Conservation (phyloP, 2,329 filamentous ascomycete species). For the Scorias spongiosa region DNA sequence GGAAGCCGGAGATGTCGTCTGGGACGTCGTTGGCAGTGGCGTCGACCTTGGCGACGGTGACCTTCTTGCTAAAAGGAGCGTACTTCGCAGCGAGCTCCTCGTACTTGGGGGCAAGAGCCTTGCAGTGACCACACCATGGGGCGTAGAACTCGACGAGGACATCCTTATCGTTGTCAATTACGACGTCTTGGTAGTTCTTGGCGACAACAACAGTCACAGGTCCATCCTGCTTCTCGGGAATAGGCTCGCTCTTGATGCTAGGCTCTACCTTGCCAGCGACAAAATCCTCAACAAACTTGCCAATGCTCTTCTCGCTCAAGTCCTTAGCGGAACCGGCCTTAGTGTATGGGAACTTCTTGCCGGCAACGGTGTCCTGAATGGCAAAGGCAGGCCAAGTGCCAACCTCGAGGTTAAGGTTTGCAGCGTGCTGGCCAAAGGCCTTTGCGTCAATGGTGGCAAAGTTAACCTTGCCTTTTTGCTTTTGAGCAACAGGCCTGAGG, state of each 20-base stretch:
- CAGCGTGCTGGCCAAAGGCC: constrained; percentile 83
- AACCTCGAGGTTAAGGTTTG: constrained; percentile 91
- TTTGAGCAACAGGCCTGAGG: constrained; percentile 75
- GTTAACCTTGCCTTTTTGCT: constrained; percentile 89
- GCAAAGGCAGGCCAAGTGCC: constrained; percentile 95
- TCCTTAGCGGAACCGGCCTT: constrained; percentile 56
- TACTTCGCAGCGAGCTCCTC: constrained; percentile 47
- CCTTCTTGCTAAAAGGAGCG: constrained; percentile 39
- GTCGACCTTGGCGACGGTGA: constrained; percentile 76
- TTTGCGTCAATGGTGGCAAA: constrained; percentile 95
- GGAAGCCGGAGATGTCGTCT: constrained; percentile 94
- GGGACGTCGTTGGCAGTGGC: constrained; percentile 93
- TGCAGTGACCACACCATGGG: constrained; percentile 63
- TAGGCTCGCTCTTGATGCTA: constrained; percentile 95
- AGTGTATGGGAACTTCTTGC: constrained; percentile 82
- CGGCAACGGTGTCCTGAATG: constrained; percentile 90
- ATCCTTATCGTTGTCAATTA: constrained; percentile 89
- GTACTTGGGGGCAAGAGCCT: constrained; percentile 52
- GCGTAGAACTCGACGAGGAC: constrained; percentile 98
- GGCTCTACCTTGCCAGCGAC: constrained; percentile 76
- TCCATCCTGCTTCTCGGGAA: constrained; percentile 85
- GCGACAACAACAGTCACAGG: constrained; percentile 80
- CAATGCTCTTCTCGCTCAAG: constrained; percentile 58
- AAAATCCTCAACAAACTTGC: constrained; percentile 74
- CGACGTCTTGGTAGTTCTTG: constrained; percentile 81